Evolutionary conservation across 2,329 filamentous ascomycete species (phyloP).

Genomic region (Cryphonectria naterciae): DNA sequence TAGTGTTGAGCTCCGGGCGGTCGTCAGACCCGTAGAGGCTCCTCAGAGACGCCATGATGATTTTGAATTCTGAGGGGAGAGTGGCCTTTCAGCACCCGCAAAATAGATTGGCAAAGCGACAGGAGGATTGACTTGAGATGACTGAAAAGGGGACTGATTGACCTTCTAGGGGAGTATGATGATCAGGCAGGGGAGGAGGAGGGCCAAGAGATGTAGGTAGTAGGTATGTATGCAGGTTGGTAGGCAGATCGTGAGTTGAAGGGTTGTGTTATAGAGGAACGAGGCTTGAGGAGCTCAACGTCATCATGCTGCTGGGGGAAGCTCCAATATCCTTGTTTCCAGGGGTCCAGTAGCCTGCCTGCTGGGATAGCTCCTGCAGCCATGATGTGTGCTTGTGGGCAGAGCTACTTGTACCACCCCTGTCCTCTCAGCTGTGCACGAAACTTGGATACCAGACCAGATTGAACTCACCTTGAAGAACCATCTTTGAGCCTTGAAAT

Average conservation of each 20-base stretch:
- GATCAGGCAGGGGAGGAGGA: background rate
- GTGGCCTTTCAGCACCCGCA: slow-evolving; percentile 19
- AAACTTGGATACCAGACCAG: background rate
- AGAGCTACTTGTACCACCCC: background rate
- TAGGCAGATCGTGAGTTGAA: background rate
- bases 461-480: slow-evolving; percentile 7
- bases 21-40: slow-evolving; percentile 39
- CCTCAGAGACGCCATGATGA: slow-evolving; percentile 40
- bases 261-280: background rate
- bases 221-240: background rate
- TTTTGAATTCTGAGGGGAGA: slow-evolving; percentile 2
- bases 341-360: background rate
- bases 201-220: background rate
- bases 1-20: slow-evolving; percentile 37
- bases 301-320: slow-evolving; percentile 7
- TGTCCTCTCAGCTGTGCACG: background rate
- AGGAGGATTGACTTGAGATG: background rate
- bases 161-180: background rate
- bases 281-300: slow-evolving; percentile 7
- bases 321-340: slow-evolving; percentile 1
- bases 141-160: slow-evolving; percentile 12
- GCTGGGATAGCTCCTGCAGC: slow-evolving; percentile 8
- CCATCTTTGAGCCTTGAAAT: background rate
- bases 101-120: background rate
- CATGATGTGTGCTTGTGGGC: background rate